Evolutionary conservation across 2,329 filamentous ascomycete species (phyloP), one percentile per base, ranked within the genome.

Genomic region (Fusarium brachygibbosum): DNA sequence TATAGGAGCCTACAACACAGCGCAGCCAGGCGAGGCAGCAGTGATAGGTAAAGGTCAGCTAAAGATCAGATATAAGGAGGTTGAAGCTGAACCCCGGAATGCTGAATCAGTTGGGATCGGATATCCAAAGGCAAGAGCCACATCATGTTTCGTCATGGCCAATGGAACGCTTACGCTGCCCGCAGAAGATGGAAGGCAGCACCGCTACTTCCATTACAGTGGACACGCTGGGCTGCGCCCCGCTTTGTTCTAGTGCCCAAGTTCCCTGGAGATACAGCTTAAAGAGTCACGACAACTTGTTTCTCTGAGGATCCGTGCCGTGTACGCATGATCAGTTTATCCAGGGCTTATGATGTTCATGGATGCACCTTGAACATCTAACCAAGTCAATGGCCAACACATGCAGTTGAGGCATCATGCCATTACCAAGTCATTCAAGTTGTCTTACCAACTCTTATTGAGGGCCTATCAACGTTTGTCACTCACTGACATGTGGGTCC

Each of bases 121-220:
- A 59, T 66, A 69, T 52, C 42, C 51, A 64, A 68, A 64, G 49
- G 44, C 23, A 48, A 59, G 64, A 65, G 65, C 65, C 64, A 64
- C 61, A 46, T 58, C 44, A 64, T 58, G 73, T 75, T 75, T 75
- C 73, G 73, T 75, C 73, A 75, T 75, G 71, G 61, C 60, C 63
- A 65, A 68, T 63, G 46, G 48, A 45, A 54, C 58, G 72, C 69
- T 73, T 65, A 73, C 72, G 66, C 66, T 63, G 68, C 63, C 69
- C 41, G 32, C 44, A 62, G 69, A 74, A 68, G 62, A 66, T 42
- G 59, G 58, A 63, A 63, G 72, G 69, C 69, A 71, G 64, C 66
- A 70, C 64, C 60, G 65, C 58, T 67, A 51, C 60, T 70, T 64
- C 48, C 48, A 25, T n/a, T 50, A 59, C 68, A 64, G 61, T 64